phyloP scores from a whole-genome alignment of 495 filamentous ascomycete species.

The Trichoderma erinaceum region DNA sequence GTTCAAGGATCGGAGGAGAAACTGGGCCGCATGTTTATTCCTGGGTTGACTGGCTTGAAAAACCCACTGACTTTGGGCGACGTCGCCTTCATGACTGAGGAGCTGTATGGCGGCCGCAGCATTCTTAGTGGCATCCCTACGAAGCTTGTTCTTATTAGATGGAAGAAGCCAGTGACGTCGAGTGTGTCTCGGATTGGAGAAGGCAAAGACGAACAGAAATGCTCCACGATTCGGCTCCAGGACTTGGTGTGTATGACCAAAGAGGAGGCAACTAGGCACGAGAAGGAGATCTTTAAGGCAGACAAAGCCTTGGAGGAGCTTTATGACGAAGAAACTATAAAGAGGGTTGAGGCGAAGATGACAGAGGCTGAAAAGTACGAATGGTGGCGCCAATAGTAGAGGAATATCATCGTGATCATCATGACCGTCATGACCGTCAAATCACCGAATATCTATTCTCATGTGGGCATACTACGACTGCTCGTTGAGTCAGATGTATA shows the following conservation, averaged over 20 bases:
- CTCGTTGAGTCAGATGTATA: too few species aligned
- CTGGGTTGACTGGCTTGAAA: slow-evolving; percentile 59
- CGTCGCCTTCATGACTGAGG: slow-evolving; percentile 80
- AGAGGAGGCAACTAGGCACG: slow-evolving; percentile 79
- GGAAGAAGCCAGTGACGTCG: slow-evolving; percentile 51
- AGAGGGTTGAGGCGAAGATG: slow-evolving; percentile 48
- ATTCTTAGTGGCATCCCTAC: slow-evolving; percentile 73
- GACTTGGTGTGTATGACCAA: slow-evolving; percentile 95
- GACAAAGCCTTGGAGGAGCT: slow-evolving; percentile 61
- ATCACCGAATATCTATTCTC: too few species aligned
- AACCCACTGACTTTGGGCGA: slow-evolving; percentile 73
- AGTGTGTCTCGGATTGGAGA: slow-evolving; percentile 43
- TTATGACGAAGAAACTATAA: slow-evolving; percentile 59
- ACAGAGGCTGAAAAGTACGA: slow-evolving; percentile 37
- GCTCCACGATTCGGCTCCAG: slow-evolving; percentile 52
- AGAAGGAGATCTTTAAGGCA: slow-evolving; percentile 69
- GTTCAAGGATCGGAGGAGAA: slow-evolving; percentile 74
- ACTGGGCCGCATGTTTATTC: slow-evolving; percentile 47
- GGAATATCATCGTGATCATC: background rate
- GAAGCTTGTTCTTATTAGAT: slow-evolving; percentile 68
- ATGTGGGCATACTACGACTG: too few species aligned
- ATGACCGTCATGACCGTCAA: background rate
- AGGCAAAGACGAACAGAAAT: slow-evolving; percentile 65
- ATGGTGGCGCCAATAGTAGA: slow-evolving; percentile 23
- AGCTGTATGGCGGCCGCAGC: slow-evolving; percentile 80